Percentiles rank a stretch among this genome's conserved stretches.
phyloP scores from a whole-genome alignment of 257 asterid species.

The Solanum neorickii region DNA sequence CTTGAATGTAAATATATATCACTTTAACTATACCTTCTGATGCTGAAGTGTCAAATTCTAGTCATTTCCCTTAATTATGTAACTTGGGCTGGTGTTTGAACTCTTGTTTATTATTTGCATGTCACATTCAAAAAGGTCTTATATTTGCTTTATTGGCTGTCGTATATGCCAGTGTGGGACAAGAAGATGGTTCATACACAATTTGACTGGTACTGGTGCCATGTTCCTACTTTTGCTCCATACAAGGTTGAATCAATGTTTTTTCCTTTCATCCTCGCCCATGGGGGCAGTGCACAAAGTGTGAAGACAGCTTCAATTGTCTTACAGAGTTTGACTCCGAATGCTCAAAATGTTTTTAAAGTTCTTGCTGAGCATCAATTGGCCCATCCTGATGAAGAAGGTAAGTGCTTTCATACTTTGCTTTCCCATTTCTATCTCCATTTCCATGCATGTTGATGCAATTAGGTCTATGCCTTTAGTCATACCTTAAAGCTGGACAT shows the following conservation, averaged over 20 bases:
- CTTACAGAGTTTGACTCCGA: slow-evolving; percentile 84
- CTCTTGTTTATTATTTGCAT: background rate
- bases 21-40: background rate
- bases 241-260: slow-evolving; percentile 80
- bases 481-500: background rate
- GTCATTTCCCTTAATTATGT: background rate
- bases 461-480: background rate
- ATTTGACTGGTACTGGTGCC: slow-evolving; percentile 97
- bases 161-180: slow-evolving; percentile 63
- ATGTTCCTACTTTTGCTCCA: slow-evolving; percentile 85
- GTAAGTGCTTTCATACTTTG: slow-evolving; percentile 24
- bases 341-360: slow-evolving; percentile 81
- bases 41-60: background rate
- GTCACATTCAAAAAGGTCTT: background rate
- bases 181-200: slow-evolving; percentile 95
- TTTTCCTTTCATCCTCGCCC: slow-evolving; percentile 74
- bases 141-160: background rate
- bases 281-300: slow-evolving; percentile 56
- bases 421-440: background rate
- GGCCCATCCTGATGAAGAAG: slow-evolving; percentile 67
- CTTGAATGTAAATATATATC: background rate
- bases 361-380: slow-evolving; percentile 74
- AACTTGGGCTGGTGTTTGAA: background rate
- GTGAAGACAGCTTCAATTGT: slow-evolving; percentile 90
- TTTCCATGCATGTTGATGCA: background rate